A percentile compares a stretch with the other conserved stretches of the same genome.
Conservation (phyloP, 2,329 filamentous ascomycete species). For the Clarireedia hainanense region DNA sequence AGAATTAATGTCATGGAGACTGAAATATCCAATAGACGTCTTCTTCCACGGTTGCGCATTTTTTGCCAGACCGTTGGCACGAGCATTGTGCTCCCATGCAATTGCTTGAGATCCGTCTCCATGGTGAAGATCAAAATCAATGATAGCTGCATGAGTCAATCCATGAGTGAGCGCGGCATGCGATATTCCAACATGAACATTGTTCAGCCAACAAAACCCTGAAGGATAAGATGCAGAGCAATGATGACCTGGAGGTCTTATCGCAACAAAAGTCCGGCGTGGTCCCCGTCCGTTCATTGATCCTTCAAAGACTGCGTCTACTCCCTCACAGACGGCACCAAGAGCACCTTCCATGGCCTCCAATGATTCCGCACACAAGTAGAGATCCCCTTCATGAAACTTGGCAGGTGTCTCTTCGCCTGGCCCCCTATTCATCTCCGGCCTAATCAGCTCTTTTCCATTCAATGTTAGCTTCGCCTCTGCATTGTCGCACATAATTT, state of each 20-base stretch:
- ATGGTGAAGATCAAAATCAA: slow-evolving; percentile 60
- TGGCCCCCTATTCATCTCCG: slow-evolving; percentile 48
- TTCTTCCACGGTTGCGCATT: slow-evolving; percentile 73
- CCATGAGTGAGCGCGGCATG: slow-evolving; percentile 78
- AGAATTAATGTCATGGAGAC: slow-evolving; percentile 95
- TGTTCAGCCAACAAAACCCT: slow-evolving; percentile 98
- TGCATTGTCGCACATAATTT: slow-evolving; percentile 73
- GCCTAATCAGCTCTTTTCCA: slow-evolving; percentile 69
- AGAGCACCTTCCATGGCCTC: slow-evolving; percentile 84
- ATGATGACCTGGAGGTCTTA: slow-evolving; percentile 90
- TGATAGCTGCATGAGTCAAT: slow-evolving; percentile 86
- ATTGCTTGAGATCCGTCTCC: slow-evolving; percentile 95
- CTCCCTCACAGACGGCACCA: slow-evolving; percentile 86
- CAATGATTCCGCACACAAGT: slow-evolving; percentile 79
- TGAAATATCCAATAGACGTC: slow-evolving; percentile 89
- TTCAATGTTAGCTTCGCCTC: slow-evolving; percentile 69
- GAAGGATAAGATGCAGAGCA: slow-evolving; percentile 85
- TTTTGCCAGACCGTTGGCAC: slow-evolving; percentile 54
- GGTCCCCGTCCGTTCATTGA: slow-evolving; percentile 41
- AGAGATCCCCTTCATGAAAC: slow-evolving; percentile 84
- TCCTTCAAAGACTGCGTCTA: slow-evolving; percentile 71
- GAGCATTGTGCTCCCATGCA: slow-evolving; percentile 80
- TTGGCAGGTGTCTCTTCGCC: slow-evolving; percentile 38
- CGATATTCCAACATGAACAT: slow-evolving; percentile 93
- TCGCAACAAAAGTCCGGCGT: slow-evolving; percentile 79